Percentiles rank a stretch among this genome's conserved stretches.
These are phyloP conservation scores for Beauveria sp. DNA, from an alignment of 2,329 filamentous ascomycete species.

Conservation along the genomic window DNA sequence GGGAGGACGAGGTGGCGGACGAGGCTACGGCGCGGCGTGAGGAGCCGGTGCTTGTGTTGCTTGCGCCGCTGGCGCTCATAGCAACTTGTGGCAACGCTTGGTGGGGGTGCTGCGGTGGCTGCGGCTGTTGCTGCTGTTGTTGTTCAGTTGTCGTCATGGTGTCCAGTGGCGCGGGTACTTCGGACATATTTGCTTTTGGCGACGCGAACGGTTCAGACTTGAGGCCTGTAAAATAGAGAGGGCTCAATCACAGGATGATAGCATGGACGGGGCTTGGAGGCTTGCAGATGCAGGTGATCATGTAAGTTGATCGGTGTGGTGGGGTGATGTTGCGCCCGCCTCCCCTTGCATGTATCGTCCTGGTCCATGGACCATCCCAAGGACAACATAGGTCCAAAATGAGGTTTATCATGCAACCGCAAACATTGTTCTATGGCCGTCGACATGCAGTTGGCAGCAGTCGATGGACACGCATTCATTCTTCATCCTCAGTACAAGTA, in stretches of 20 bases:
- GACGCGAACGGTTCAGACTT: background rate
- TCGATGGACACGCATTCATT: background rate
- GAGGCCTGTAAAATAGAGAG: background rate
- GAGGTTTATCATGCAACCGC: background rate
- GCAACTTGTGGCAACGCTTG: background rate
- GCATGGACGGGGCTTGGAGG: background rate
- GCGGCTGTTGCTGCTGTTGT: background rate
- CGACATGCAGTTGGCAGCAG: background rate
- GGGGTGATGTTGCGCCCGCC: slow-evolving; percentile 1
- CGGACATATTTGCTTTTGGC: slow-evolving; percentile 1
- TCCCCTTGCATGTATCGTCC: background rate
- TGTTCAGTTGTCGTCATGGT: background rate
- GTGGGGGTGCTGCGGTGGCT: background rate
- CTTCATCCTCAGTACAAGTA: no score
- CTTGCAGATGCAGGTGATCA: slow-evolving; percentile 8
- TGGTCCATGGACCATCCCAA: background rate
- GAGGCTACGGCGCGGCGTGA: background rate
- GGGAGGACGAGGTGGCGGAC: background rate
- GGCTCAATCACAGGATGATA: background rate
- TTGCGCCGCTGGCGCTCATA: slow-evolving; percentile 6
- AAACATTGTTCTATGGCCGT: background rate
- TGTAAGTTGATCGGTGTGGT: slow-evolving; percentile 3
- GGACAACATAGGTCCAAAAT: background rate
- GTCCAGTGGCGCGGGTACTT: background rate
- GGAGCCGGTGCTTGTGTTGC: slow-evolving; percentile 1